Base-by-base conservation (phyloP, 257 asterid genomes). In the Coffea canephora region DNA sequence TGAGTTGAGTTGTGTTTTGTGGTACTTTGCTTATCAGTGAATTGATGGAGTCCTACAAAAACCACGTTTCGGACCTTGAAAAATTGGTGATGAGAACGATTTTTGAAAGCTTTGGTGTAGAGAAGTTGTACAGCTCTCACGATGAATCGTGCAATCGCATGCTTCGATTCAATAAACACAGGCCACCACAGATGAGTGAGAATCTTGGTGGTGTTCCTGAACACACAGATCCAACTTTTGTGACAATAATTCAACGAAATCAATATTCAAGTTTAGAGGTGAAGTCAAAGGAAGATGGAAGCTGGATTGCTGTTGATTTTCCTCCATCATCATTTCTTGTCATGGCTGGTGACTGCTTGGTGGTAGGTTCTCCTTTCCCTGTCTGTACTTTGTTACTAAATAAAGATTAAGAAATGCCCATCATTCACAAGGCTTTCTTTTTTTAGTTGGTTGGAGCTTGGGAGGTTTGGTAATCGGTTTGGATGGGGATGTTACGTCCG, bases 291-390 rank as follows among this genome's bases (percentile, higher is more conserved):
- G 84, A 31, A 31, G 34, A 83, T 36, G 95, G 89, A n/a, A 79
- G 86, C 21, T 90, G 97, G 94, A 80, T 89, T 5, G 46, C 82
- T 2, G 82, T 92, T 13, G 81, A 87, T 4, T 85, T 91, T 70
- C 89, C 90, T 27, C 88, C 94, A 27, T 82, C 87, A 2, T 79
- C 93, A 3, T 88, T 87, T 41, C 82, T 89, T 69, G 87, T 85
- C 88, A 87, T 90, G 92, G 93, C 92, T 1, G 97, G 97, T 6
- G 95, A 90, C 72, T 92, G 91, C 62, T 78, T 79, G 59, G n/a
- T 74, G 84, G 89, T 86, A 43, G 3, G 55, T 45, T 18, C 43
- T 11, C 9, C 39, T 19, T 39, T 16, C 7, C 6, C 39, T 16
- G n/a, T 55, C 19, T 16, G 6, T 16, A 16, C 3, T 5, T 55